These are phyloP conservation scores for Phytophthora quininea DNA, from an alignment of 352 stramenopile genomes.

Conservation along the genomic window DNA sequence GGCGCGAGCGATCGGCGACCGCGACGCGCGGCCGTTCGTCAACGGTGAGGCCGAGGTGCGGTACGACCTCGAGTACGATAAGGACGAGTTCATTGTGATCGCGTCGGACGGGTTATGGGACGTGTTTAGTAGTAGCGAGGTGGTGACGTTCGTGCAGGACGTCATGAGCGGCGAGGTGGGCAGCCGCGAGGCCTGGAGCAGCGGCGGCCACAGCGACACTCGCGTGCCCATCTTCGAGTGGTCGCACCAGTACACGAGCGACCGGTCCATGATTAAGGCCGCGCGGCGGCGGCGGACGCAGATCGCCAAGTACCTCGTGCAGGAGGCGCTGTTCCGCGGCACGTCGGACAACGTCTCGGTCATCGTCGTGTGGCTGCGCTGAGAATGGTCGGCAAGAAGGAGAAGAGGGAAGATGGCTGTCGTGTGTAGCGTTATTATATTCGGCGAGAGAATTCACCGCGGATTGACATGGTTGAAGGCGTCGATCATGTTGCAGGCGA, in stretches of 20 bases:
- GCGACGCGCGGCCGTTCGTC: constrained; percentile 87
- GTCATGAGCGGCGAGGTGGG: constrained; percentile 86
- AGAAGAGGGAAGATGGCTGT: constrained; percentile 21
- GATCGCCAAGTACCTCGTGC: constrained; percentile 92
- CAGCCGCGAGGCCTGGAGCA: constrained; percentile 81
- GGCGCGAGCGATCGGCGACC: constrained; percentile 90
- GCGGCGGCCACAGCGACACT: constrained; percentile 79
- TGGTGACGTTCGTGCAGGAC: constrained; percentile 91
- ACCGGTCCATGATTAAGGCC: constrained; percentile 91
- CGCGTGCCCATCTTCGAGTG: constrained; percentile 90
- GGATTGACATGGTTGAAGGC: neutral
- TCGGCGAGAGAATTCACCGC: neutral
- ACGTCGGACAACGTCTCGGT: constrained; percentile 93
- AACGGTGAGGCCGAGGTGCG: constrained; percentile 83
- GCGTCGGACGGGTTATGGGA: constrained; percentile 95
- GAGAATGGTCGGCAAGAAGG: constrained; percentile 2
- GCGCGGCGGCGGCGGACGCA: constrained; percentile 83
- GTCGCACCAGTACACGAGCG: constrained; percentile 90
- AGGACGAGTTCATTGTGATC: constrained; percentile 93
- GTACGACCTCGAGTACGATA: constrained; percentile 76
- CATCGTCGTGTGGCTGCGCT: constrained; percentile 90
- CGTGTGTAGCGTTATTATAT: constrained; percentile 23
- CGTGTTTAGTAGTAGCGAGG: constrained; percentile 92
- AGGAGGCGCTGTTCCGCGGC: constrained; percentile 90
- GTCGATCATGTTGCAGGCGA: no score